Percentiles rank a stretch among this genome's conserved stretches.
phyloP scores from a whole-genome alignment of 495 filamentous ascomycete species.

The Aspergillus heteromorphus region DNA sequence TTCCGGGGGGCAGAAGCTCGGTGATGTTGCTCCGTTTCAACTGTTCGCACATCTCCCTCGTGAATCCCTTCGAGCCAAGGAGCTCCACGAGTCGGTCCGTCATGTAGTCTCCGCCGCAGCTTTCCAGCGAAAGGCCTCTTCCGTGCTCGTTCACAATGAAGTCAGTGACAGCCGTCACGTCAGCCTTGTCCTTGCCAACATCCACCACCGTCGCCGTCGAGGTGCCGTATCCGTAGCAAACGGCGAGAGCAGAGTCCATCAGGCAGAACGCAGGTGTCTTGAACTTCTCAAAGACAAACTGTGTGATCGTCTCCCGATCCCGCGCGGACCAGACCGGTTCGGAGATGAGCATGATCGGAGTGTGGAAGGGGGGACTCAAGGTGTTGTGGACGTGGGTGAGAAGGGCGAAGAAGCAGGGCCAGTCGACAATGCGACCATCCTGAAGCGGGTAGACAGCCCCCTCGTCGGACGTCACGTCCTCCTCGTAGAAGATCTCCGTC shows the following conservation, averaged over 20 bases:
- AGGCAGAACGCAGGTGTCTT: slow-evolving; percentile 85
- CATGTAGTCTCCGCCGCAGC: slow-evolving; percentile 82
- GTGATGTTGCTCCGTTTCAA: slow-evolving; percentile 84
- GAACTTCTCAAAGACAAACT: slow-evolving; percentile 95
- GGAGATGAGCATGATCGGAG: slow-evolving; percentile 80
- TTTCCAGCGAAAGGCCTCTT: slow-evolving; percentile 56
- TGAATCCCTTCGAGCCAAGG: slow-evolving; percentile 65
- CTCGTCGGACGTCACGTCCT: slow-evolving; percentile 80
- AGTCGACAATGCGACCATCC: slow-evolving; percentile 79
- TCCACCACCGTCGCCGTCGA: slow-evolving; percentile 77
- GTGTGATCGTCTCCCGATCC: slow-evolving; percentile 75
- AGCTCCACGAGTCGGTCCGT: slow-evolving; percentile 68
- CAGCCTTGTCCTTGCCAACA: slow-evolving; percentile 83
- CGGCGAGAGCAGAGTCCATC: slow-evolving; percentile 78
- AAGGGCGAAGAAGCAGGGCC: slow-evolving; percentile 87
- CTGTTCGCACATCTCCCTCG: slow-evolving; percentile 88
- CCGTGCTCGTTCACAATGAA: slow-evolving; percentile 60
- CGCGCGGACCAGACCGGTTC: slow-evolving; percentile 81
- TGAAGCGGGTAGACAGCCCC: slow-evolving; percentile 84
- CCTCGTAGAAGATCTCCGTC: slow-evolving; percentile 63
- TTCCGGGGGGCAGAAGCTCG: slow-evolving; percentile 73
- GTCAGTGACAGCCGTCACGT: slow-evolving; percentile 83
- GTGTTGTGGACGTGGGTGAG: slow-evolving; percentile 81
- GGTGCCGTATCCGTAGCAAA: slow-evolving; percentile 76
- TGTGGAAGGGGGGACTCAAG: slow-evolving; percentile 86